Base-by-base conservation (phyloP, 441 rosid genomes). In the Populus tomentosa region DNA sequence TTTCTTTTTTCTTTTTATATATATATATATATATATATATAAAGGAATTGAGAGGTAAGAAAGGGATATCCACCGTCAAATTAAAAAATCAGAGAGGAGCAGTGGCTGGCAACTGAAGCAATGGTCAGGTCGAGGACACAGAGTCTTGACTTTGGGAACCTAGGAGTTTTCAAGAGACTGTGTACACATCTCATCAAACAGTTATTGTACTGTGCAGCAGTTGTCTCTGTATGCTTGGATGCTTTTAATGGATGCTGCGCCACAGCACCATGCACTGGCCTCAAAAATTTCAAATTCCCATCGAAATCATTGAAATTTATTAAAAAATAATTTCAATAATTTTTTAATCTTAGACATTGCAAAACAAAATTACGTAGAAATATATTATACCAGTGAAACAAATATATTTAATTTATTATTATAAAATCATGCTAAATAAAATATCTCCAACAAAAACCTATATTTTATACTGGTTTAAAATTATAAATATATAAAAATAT, bases 141-240 rank as follows among this genome's bases (percentile, higher is more conserved):
- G 61, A 75, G 72, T 35, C 24, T 76, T 76, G 79, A 76, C 70
- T 70, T 68, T 0, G 28, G 40, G 10, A 69, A 69, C 61, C 36
- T 53, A 16, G 63, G 77, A 66, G 16, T 50, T 67, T 75, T 64
- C 28, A 9, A 14, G 6, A 42, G 32, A 9, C 18, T 14, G 32
- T 7, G 13, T n/a, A 0, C 23, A 8, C 71, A 46, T 66, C 46
- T 66, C 63, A 13, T 61, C 21, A 26, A 16, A 23, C 28, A 9
- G 65, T 21, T 9, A 0, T 1, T 61, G 65, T 61, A 4, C 26
- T 61, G 28, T 3, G 9, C 24, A 21, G 65, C 11, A 61, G 28
- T 9, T 21, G 28, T 61, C 4, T 3, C 65, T 9, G 28, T 10
- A 61, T 9, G 56, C 20, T 46, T 14, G 4, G 11, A 46, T 46